Percentiles rank a stretch among this genome's conserved stretches.
phyloP scores from a whole-genome alignment of 495 filamentous ascomycete genomes.

The Hyaloscypha hepaticicola region DNA sequence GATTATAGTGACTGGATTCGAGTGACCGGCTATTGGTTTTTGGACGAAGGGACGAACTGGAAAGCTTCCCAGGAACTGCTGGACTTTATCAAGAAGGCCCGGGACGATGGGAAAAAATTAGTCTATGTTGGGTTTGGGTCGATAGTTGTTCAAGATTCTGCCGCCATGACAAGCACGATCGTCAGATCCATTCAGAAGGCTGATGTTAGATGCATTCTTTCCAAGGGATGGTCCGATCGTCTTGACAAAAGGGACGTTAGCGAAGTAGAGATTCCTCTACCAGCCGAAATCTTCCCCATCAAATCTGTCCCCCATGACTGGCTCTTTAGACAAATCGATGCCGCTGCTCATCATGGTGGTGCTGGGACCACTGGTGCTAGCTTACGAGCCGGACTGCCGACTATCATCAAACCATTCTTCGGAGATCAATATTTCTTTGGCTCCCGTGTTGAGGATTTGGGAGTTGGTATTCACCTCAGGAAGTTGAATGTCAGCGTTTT shows the following conservation, averaged over 20 bases:
- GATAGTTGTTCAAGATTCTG: constrained; percentile 89
- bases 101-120: constrained; percentile 80
- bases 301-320: constrained; percentile 93
- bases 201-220: constrained; percentile 91
- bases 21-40: constrained; percentile 97
- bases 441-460: constrained; percentile 81
- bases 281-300: constrained; percentile 81
- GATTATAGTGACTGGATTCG: constrained; percentile 98
- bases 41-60: constrained; percentile 69
- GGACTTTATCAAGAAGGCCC: constrained; percentile 78
- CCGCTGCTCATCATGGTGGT: constrained; percentile 91
- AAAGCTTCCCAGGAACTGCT: constrained; percentile 70
- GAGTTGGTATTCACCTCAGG: constrained; percentile 86
- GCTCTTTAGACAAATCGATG: constrained; percentile 93
- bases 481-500: constrained; percentile 84
- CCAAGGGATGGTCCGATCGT: constrained; percentile 99
- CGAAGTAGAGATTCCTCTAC: constrained; percentile 69
- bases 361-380: constrained; percentile 95
- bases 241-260: constrained; percentile 45
- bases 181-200: constrained; percentile 89
- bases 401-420: constrained; percentile 95
- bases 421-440: constrained; percentile 98
- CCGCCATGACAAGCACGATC: constrained; percentile 82
- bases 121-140: constrained; percentile 98
- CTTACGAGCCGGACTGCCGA: constrained; percentile 86